phyloP scores from a whole-genome alignment of 2,329 filamentous ascomycete genomes.

The Fusarium globosum region DNA sequence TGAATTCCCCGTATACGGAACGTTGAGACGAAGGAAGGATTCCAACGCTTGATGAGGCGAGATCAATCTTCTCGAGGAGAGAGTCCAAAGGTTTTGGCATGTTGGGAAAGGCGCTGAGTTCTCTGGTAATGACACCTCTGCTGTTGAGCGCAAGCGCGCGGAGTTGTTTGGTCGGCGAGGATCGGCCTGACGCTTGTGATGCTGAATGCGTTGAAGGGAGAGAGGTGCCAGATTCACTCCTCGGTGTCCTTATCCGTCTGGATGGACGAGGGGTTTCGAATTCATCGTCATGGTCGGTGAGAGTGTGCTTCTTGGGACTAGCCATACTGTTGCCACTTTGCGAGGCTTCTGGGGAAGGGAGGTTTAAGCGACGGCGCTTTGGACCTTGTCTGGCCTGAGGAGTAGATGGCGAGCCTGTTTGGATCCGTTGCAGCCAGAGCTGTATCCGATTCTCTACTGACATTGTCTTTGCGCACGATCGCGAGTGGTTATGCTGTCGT shows the following conservation, averaged over 20 bases:
- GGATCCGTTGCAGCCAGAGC: neutral
- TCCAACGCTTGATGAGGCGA: neutral
- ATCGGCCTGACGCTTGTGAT: neutral
- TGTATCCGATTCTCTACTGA: neutral
- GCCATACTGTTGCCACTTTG: neutral
- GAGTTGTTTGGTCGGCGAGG: neutral
- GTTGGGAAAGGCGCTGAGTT: neutral
- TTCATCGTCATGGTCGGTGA: neutral
- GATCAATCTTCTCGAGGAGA: neutral
- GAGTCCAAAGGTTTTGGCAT: neutral
- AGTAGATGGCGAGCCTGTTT: neutral
- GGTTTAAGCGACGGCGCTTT: constrained; percentile 1
- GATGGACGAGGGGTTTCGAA: constrained; percentile 5
- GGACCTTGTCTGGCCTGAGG: neutral
- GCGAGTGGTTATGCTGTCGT: neutral
- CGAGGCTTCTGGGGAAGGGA: neutral
- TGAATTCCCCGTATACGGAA: constrained; percentile 9
- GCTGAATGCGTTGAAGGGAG: neutral
- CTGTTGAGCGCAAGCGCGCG: neutral
- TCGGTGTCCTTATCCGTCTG: constrained; percentile 2
- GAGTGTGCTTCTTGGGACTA: neutral
- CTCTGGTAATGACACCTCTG: neutral
- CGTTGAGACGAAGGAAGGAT: constrained; percentile 1
- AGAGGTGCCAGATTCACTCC: constrained; percentile 16
- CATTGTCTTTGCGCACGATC: neutral